These are phyloP conservation scores for Boletus subcaerulescens DNA, from an alignment of 768 basidiomycete species.

Conservation along the genomic window DNA sequence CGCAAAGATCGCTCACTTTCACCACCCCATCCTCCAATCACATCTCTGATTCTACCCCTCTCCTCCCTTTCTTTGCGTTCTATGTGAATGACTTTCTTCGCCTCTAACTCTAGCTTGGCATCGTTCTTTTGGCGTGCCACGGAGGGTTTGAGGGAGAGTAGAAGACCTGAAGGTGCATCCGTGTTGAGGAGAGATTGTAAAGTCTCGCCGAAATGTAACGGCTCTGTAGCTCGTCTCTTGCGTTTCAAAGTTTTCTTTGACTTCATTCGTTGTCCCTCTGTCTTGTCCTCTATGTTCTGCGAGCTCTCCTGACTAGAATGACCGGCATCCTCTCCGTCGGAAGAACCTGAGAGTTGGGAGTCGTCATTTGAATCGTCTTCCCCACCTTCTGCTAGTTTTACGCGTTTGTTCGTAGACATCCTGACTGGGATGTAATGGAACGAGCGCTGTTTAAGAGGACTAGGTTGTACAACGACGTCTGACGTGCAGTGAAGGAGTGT, in stretches of 20 bases:
- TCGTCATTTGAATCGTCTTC: constrained; percentile 11
- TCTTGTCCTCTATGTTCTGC: constrained; percentile 62
- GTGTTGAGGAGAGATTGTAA: constrained; percentile 72
- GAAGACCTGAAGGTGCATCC: constrained; percentile 63
- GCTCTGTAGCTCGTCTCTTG: constrained; percentile 76
- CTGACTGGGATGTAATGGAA: constrained; percentile 7
- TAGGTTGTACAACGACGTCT: background rate
- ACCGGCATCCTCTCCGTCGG: constrained; percentile 7
- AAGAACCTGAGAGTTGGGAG: constrained; percentile 8
- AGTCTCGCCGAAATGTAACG: constrained; percentile 70
- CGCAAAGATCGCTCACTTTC: constrained; percentile 72
- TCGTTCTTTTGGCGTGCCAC: constrained; percentile 66
- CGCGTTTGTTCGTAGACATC: constrained; percentile 57
- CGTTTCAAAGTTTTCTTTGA: constrained; percentile 80
- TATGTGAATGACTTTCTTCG: constrained; percentile 65
- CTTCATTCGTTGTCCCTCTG: constrained; percentile 51
- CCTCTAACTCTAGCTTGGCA: constrained; percentile 69
- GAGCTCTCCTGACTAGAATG: constrained; percentile 25
- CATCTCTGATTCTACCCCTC: constrained; percentile 60
- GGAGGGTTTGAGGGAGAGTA: constrained; percentile 78
- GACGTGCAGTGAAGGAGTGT: no score
- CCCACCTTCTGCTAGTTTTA: constrained; percentile 36
- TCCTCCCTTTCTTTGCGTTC: constrained; percentile 77
- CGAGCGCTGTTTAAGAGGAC: background rate
- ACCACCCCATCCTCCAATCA: constrained; percentile 87